Evolutionary conservation across 2,329 filamentous ascomycete species (phyloP).

Genomic region (Cytospora mali): DNA sequence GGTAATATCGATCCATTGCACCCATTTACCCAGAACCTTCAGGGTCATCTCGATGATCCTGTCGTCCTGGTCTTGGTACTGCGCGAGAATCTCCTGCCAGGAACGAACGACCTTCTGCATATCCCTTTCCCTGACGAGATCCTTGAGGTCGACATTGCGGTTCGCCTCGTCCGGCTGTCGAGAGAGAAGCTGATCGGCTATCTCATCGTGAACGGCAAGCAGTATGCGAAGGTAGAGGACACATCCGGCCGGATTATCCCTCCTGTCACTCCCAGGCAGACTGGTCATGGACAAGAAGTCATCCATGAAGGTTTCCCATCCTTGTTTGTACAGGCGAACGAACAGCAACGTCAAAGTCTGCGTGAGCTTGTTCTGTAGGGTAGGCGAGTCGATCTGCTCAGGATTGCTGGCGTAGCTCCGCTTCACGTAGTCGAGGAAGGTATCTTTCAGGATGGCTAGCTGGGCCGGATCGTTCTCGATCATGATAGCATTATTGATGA

Average conservation of each 20-base stretch:
- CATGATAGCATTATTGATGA: conserved; percentile 90
- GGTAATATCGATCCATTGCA: conserved; percentile 97
- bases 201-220: conserved; percentile 92
- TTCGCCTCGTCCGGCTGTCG: conserved; percentile 78
- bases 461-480: conserved; percentile 75
- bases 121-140: conserved; percentile 82
- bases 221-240: conserved; percentile 88
- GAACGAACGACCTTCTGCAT: conserved; percentile 84
- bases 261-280: conserved; percentile 57
- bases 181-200: conserved; percentile 86
- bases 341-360: conserved; percentile 96
- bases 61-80: conserved; percentile 73
- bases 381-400: conserved; percentile 67
- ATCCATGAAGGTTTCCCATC: conserved; percentile 89
- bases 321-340: conserved; percentile 78
- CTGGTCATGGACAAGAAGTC: conserved; percentile 81
- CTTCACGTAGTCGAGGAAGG: conserved; percentile 78
- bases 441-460: conserved; percentile 76
- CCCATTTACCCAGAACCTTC: conserved; percentile 93
- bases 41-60: conserved; percentile 83
- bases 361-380: conserved; percentile 94
- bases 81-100: conserved; percentile 87
- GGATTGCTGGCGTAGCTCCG: conserved; percentile 68
- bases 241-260: conserved; percentile 74
- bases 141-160: conserved; percentile 87